Percentiles rank a stretch among this genome's conserved stretches.
phyloP scores from a whole-genome alignment of 306 rosid species.

The Cicer chorassanicum region DNA sequence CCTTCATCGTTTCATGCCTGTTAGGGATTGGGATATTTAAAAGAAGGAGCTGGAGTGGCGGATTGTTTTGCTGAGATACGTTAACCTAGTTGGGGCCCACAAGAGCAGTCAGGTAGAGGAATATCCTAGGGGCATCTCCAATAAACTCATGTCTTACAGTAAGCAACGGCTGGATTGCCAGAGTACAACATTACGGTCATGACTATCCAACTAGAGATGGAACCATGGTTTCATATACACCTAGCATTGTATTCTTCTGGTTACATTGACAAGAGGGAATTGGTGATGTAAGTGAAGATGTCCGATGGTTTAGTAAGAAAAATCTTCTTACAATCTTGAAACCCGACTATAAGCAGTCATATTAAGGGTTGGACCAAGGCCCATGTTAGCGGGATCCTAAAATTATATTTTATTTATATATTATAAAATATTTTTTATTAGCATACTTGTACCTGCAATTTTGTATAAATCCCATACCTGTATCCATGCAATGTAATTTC shows the following conservation, averaged over 20 bases:
- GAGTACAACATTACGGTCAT: too few relatives aligned
- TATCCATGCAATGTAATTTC: not conserved
- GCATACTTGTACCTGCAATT: not conserved
- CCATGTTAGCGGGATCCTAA: not conserved
- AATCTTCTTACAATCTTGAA: not conserved
- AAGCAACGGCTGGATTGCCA: conserved; percentile 46
- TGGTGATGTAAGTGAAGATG: not conserved
- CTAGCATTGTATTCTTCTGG: too few relatives aligned
- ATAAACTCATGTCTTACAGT: conserved; percentile 86
- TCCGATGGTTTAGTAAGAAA: not conserved
- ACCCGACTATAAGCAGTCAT: not conserved
- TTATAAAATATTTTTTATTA: too few relatives aligned
- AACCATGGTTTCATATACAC: too few relatives aligned
- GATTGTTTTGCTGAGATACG: too few relatives aligned
- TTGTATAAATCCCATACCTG: not conserved
- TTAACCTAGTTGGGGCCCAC: too few relatives aligned
- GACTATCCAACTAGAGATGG: too few relatives aligned
- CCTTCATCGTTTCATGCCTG: not conserved
- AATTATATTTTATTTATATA: too few relatives aligned
- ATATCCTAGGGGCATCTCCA: conserved; percentile 83
- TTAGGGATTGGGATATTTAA: too few relatives aligned
- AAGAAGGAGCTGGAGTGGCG: too few relatives aligned
- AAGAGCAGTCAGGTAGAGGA: conserved; percentile 79
- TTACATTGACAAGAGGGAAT: too few relatives aligned
- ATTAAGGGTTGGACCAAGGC: not conserved